These are phyloP conservation scores for Microcera coccophila DNA, from an alignment of 2,329 filamentous ascomycete species.

Conservation along the genomic window DNA sequence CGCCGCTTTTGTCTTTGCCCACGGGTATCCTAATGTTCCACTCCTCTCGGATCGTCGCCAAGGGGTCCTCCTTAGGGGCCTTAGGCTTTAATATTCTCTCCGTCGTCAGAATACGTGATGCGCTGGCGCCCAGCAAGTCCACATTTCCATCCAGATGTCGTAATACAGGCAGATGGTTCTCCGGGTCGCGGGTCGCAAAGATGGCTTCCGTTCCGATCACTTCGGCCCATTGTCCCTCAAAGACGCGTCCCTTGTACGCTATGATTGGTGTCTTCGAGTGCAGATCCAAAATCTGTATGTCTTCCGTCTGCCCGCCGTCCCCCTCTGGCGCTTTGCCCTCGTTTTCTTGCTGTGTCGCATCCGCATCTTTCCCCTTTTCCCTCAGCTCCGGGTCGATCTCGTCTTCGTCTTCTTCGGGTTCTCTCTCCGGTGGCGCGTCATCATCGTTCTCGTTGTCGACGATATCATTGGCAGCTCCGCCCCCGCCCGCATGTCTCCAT, in stretches of 20 bases:
- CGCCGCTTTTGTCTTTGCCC: slow-evolving; percentile 45
- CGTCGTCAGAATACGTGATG: slow-evolving; percentile 64
- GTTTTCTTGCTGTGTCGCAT: slow-evolving; percentile 8
- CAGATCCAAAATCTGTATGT: slow-evolving; percentile 79
- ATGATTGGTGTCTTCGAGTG: slow-evolving; percentile 73
- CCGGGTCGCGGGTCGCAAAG: slow-evolving; percentile 53
- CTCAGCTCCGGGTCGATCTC: slow-evolving; percentile 24
- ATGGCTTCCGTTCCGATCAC: slow-evolving; percentile 82
- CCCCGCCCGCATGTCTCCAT: slow-evolving; percentile 10
- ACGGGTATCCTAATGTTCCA: slow-evolving; percentile 44
- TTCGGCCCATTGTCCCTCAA: slow-evolving; percentile 75
- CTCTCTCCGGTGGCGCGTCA: slow-evolving; percentile 31
- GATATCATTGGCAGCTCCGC: slow-evolving; percentile 24
- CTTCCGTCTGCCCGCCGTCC: slow-evolving; percentile 15
- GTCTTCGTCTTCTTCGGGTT: slow-evolving; percentile 31
- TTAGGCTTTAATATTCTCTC: slow-evolving; percentile 57
- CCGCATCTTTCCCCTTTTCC: slow-evolving; percentile 17
- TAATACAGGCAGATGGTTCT: slow-evolving; percentile 47
- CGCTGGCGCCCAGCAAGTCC: slow-evolving; percentile 68
- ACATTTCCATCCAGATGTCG: slow-evolving; percentile 56
- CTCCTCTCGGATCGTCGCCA: slow-evolving; percentile 39
- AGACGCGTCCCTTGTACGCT: slow-evolving; percentile 73
- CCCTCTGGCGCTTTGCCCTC: slow-evolving; percentile 12
- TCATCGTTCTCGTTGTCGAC: slow-evolving; percentile 24
- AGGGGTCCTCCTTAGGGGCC: slow-evolving; percentile 30